A percentile compares a stretch with the other conserved stretches of the same genome.
phyloP scores from a whole-genome alignment of 2,329 filamentous ascomycete genomes.

The Neodidymelliopsis sp. region DNA sequence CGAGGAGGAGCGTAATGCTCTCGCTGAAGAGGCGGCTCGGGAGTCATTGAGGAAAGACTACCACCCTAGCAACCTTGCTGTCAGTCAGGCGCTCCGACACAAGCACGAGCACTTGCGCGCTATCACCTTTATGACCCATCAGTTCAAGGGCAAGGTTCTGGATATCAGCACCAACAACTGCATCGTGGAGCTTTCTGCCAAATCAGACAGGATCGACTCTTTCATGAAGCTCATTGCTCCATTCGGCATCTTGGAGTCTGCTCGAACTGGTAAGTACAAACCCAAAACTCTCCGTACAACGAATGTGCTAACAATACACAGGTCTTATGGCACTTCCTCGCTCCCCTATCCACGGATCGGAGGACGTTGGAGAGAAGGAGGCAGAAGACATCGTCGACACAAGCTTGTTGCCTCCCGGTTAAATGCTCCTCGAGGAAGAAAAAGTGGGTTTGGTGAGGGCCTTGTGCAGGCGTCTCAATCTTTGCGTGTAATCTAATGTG shows the following conservation, averaged over 20 bases:
- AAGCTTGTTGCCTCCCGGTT: slow-evolving; percentile 92
- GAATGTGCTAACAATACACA: slow-evolving; percentile 33
- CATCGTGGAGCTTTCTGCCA: slow-evolving; percentile 96
- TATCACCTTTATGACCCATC: slow-evolving; percentile 95
- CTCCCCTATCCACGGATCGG: slow-evolving; percentile 80
- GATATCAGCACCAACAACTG: slow-evolving; percentile 99
- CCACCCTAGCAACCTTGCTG: slow-evolving; percentile 85
- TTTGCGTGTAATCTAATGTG: slow-evolving; percentile 21
- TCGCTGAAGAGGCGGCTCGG: slow-evolving; percentile 48
- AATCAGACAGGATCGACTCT: slow-evolving; percentile 91
- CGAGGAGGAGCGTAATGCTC: slow-evolving; percentile 41
- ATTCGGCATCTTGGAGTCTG: slow-evolving; percentile 96
- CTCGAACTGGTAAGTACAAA: slow-evolving; percentile 73
- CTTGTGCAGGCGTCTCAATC: slow-evolving; percentile 12
- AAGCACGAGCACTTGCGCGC: slow-evolving; percentile 98
- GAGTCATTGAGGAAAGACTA: slow-evolving; percentile 68
- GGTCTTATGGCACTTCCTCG: slow-evolving; percentile 94
- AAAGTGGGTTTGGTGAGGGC: not conserved
- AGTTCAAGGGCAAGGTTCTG: slow-evolving; percentile 96
- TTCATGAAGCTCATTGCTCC: slow-evolving; percentile 95
- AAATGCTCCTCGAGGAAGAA: slow-evolving; percentile 36
- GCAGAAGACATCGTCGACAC: slow-evolving; percentile 94
- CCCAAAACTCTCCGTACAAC: slow-evolving; percentile 7
- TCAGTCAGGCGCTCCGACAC: slow-evolving; percentile 88
- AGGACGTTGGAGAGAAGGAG: slow-evolving; percentile 81